These are phyloP conservation scores for Strigomonas galati DNA, from an alignment of 208 protist genomes.

Conservation along the genomic window DNA sequence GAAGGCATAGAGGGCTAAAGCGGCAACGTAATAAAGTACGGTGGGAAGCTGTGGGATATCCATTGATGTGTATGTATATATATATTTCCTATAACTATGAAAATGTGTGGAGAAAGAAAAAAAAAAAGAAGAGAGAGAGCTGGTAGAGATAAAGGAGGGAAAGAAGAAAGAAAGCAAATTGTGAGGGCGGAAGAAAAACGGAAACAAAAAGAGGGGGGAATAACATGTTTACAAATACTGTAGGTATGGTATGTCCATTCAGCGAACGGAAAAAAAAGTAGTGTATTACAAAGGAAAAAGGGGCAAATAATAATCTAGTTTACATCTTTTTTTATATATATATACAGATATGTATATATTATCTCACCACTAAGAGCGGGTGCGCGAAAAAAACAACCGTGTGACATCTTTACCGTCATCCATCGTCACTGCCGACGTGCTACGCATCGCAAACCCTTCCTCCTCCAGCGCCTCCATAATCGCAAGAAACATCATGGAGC, in stretches of 20 bases:
- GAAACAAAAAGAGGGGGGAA: not conserved
- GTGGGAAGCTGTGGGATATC: not conserved
- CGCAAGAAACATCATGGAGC: constrained; percentile 57
- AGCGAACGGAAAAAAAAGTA: constrained; percentile 2
- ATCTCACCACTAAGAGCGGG: constrained; percentile 13
- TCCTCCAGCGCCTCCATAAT: constrained; percentile 68
- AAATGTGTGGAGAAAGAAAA: too few relatives aligned
- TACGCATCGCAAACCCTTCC: constrained; percentile 68
- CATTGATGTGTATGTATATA: not conserved
- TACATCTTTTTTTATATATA: not conserved
- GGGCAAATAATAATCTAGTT: too few relatives aligned
- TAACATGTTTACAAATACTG: not conserved
- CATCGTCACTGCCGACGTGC: constrained; percentile 45
- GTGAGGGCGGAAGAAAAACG: not conserved
- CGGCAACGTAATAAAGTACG: not conserved
- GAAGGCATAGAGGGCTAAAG: constrained; percentile 7
- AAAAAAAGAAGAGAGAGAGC: too few relatives aligned
- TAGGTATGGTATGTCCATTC: too few relatives aligned
- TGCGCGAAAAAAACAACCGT: constrained; percentile 70
- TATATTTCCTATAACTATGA: too few relatives aligned
- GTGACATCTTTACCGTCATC: constrained; percentile 62
- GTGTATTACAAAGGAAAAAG: constrained; percentile 1
- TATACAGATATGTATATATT: not conserved
- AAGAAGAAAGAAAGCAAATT: not conserved
- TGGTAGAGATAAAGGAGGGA: constrained; percentile 4